phyloP scores from a whole-genome alignment of 495 filamentous ascomycete species.

The Letharia lupina region DNA sequence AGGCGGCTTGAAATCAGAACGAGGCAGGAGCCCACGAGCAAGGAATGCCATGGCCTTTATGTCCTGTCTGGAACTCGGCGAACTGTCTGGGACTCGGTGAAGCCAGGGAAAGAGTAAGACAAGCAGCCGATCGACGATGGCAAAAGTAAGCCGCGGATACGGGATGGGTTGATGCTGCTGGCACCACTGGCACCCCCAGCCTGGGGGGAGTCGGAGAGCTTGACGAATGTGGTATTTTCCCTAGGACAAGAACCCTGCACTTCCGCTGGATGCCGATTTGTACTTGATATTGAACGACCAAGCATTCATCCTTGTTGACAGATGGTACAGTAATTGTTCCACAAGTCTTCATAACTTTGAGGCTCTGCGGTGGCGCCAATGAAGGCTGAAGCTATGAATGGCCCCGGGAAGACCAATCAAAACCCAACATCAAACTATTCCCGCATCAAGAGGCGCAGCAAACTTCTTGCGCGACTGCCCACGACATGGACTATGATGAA shows the following conservation, averaged over 20 bases:
- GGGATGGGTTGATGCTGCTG: neutral
- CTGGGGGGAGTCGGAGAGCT: neutral
- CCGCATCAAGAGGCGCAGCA: neutral
- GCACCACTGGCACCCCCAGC: no score
- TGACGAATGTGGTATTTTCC: neutral
- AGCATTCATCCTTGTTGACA: neutral
- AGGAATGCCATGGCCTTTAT: neutral
- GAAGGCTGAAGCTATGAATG: no score
- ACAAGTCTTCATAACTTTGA: neutral
- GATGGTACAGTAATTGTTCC: no score
- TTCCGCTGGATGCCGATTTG: neutral
- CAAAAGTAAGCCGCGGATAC: neutral
- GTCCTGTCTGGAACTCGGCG: neutral
- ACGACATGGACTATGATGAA: neutral
- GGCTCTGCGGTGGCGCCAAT: neutral
- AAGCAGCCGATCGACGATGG: neutral
- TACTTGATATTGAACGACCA: neutral
- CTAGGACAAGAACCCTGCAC: neutral
- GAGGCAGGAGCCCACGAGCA: neutral
- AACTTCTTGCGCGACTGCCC: neutral
- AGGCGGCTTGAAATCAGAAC: neutral
- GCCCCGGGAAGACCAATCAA: neutral
- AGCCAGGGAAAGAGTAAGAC: neutral
- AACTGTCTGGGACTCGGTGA: neutral
- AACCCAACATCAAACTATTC: neutral